Evolutionary conservation across 768 basidiomycete species (phyloP).

Genomic region (Cystofilobasidium ferigula): DNA sequence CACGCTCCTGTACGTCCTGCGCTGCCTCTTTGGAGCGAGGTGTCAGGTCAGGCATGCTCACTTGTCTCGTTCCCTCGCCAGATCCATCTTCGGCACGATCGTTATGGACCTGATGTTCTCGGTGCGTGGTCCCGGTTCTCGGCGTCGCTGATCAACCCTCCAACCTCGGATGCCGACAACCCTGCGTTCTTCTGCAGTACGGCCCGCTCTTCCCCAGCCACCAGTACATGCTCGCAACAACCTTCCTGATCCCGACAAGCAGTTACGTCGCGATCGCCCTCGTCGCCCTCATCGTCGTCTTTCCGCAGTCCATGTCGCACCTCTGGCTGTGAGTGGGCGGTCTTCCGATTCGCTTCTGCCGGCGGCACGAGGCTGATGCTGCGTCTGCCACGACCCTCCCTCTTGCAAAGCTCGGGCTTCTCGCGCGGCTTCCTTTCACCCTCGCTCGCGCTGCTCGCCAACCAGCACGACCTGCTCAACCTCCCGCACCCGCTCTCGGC

Average conservation of each 20-base stretch:
- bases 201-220: constrained; percentile 47
- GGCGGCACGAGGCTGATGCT: not conserved
- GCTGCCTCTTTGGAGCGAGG: no score
- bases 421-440: constrained; percentile 33
- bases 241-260: constrained; percentile 43
- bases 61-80: not conserved
- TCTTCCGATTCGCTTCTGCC: not conserved
- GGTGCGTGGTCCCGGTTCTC: no score
- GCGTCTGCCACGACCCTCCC: not conserved
- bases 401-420: constrained; percentile 2
- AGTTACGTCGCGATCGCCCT: constrained; percentile 47
- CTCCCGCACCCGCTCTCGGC: constrained; percentile 28
- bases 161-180: not conserved
- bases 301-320: constrained; percentile 49
- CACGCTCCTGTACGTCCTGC: constrained; percentile 43
- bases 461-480: constrained; percentile 32
- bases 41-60: no score
- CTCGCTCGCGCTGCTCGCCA: constrained; percentile 28
- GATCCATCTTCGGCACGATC: constrained; percentile 19
- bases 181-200: no score
- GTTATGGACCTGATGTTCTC: constrained; percentile 20
- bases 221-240: constrained; percentile 41
- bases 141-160: no score
- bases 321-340: constrained; percentile 27
- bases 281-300: constrained; percentile 44